A percentile compares a stretch with the other conserved stretches of the same genome.
Evolutionary conservation across 371 early-diverging fungal species (phyloP).

Genomic region (Entomophthora muscae): DNA sequence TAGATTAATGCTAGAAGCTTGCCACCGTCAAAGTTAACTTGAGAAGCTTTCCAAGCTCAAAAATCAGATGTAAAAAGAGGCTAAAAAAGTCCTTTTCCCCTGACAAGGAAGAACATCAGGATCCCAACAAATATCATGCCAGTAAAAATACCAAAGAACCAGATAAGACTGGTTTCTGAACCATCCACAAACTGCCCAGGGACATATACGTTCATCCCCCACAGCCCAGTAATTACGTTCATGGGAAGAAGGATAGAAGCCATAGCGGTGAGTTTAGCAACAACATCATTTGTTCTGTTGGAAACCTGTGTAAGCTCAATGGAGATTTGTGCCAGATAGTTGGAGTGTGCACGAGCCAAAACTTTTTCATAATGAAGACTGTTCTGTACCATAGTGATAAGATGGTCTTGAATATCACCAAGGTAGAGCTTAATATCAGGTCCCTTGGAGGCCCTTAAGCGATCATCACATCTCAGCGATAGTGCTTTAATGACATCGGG

Average conservation of each 20-base stretch:
- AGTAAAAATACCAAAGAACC: constrained; percentile 28
- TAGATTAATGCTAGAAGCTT: no score
- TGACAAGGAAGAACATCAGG: background rate
- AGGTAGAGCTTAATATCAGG: no score
- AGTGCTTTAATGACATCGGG: constrained; percentile 66
- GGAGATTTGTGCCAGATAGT: constrained; percentile 92
- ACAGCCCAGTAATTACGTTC: no score
- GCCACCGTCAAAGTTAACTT: no score
- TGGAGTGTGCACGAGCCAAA: constrained; percentile 75
- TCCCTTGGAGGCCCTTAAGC: no score
- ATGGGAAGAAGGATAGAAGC: no score
- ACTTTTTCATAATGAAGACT: constrained; percentile 84
- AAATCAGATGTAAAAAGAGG: no score
- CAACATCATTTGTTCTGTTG: constrained; percentile 85
- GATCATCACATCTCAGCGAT: no score
- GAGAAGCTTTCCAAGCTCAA: no score
- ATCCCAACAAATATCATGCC: background rate
- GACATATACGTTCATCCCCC: constrained; percentile 72
- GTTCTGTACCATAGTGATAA: no score
- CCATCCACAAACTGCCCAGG: constrained; percentile 47
- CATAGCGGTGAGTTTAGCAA: constrained; percentile 82
- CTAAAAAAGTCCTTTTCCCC: background rate
- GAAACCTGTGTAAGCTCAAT: no score
- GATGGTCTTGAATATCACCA: no score
- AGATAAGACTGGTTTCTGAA: constrained; percentile 16